Evolutionary conservation across 257 asterid genomes (phyloP), one percentile per base, ranked within the genome.

Genomic region (Solanum bulbocastanum): DNA sequence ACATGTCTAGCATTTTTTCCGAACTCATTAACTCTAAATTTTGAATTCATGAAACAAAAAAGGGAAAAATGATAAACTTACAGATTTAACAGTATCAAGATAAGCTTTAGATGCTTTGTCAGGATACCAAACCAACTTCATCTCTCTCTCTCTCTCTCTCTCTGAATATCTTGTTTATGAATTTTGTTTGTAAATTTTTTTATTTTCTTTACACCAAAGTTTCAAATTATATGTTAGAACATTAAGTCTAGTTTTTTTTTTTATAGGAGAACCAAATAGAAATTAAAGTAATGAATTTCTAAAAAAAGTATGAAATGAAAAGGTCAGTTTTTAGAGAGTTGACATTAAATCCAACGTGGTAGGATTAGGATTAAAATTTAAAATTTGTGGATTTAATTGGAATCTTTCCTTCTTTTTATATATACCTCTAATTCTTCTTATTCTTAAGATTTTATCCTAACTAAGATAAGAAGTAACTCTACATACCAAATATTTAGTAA

Each of bases 291-390:
- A 27, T 79, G 66, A 46, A 35, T 8, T 79, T 81, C 68, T 11
- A 9, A 27, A 78, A 78, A 5, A 44, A 79, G 60, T n/a, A 79
- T 7, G 40, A 81, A 46, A 16, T 23, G 85, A 81, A 81, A 81
- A 81, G 15, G 68, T 81, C 68, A 46, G 40, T 81, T 81, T 74
- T 8, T 10, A 46, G 42, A 81, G 27, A 46, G 85, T 81, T 81
- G 85, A 46, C 85, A 81, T 30, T 81, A 46, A 4, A 81, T 81
- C 85, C 85, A 81, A 81, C 85, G 85, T 81, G 85, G 85, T 68
- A 18, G 5, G 85, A 81, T 81, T 81, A 27, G 69, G 42, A 30
- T 81, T 81, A 81, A 78, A 15, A 30, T 30, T 30, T 30, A 30
- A 30, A 30, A 3, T 25, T 46, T 81, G 0, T 27, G 56, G 85